A percentile compares a stretch with the other conserved stretches of the same genome.
phyloP scores from a whole-genome alignment of 139 green algal species.

The Nannochloris sp. region DNA sequence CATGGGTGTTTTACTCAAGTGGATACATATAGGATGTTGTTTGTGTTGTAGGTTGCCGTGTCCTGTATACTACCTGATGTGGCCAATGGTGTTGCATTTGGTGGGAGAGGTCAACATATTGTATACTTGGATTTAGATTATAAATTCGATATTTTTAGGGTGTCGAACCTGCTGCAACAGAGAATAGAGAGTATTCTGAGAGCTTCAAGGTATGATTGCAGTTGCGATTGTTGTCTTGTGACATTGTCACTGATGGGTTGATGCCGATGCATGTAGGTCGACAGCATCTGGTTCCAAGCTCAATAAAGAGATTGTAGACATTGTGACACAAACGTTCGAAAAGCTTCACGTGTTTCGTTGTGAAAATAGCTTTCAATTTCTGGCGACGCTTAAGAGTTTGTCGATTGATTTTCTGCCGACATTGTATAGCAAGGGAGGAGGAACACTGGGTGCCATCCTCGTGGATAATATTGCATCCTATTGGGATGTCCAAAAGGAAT shows the following conservation, averaged over 20 bases:
- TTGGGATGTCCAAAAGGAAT: background rate
- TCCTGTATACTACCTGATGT: constrained; percentile 20
- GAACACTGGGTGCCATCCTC: background rate
- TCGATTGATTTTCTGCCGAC: background rate
- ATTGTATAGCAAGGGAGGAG: background rate
- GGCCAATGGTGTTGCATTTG: constrained; percentile 4
- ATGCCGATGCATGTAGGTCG: too few relatives aligned
- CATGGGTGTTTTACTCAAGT: background rate
- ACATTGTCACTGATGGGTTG: background rate
- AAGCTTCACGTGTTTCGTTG: background rate
- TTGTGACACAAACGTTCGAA: background rate
- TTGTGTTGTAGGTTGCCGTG: constrained; percentile 10
- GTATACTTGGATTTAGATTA: constrained; percentile 27
- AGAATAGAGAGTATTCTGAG: background rate
- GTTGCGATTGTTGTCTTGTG: background rate
- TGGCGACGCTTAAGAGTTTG: background rate
- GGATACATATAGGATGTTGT: background rate
- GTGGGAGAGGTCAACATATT: constrained; percentile 15
- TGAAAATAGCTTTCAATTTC: background rate
- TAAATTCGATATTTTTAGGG: constrained; percentile 26
- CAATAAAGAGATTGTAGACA: too few relatives aligned
- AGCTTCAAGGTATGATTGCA: background rate
- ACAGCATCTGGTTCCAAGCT: too few relatives aligned
- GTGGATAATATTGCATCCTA: background rate
- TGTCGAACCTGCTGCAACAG: constrained; percentile 16